phyloP scores from a whole-genome alignment of 2,329 filamentous ascomycete species.

The Fusarium zealandicum region DNA sequence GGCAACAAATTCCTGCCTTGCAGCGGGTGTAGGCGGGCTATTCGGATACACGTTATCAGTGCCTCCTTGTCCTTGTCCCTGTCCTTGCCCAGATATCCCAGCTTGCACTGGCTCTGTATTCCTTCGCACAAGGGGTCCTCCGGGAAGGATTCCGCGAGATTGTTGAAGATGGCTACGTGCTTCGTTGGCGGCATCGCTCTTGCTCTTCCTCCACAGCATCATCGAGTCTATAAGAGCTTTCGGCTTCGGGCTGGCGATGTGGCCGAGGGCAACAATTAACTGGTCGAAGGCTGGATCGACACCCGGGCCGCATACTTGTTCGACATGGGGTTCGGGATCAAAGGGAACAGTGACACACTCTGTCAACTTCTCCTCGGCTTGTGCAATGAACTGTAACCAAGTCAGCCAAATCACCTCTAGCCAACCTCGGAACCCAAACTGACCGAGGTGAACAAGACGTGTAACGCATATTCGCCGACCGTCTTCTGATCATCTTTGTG shows the following conservation, averaged over 20 bases:
- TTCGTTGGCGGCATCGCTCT: slow-evolving; percentile 85
- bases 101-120: slow-evolving; percentile 76
- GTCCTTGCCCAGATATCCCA: slow-evolving; percentile 35
- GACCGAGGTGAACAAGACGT: slow-evolving; percentile 93
- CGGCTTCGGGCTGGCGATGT: slow-evolving; percentile 92
- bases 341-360: slow-evolving; percentile 82
- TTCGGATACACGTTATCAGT: slow-evolving; percentile 45
- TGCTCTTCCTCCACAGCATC: slow-evolving; percentile 97
- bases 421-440: slow-evolving; percentile 43
- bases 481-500: slow-evolving; percentile 83
- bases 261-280: slow-evolving; percentile 88
- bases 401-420: slow-evolving; percentile 22
- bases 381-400: slow-evolving; percentile 76
- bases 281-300: slow-evolving; percentile 92
- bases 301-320: slow-evolving; percentile 88
- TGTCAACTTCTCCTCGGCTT: slow-evolving; percentile 95
- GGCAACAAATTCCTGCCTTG: slow-evolving; percentile 74
- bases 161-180: slow-evolving; percentile 67
- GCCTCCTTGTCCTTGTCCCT: slow-evolving; percentile 28
- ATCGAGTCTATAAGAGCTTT: slow-evolving; percentile 96
- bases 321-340: slow-evolving; percentile 83
- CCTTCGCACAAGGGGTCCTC: slow-evolving; percentile 66
- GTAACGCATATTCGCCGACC: slow-evolving; percentile 96
- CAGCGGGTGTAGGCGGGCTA: slow-evolving; percentile 51
- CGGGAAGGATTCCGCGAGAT: slow-evolving; percentile 51